phyloP scores from a whole-genome alignment of 257 asterid species.

The Rehmannia glutinosa region DNA sequence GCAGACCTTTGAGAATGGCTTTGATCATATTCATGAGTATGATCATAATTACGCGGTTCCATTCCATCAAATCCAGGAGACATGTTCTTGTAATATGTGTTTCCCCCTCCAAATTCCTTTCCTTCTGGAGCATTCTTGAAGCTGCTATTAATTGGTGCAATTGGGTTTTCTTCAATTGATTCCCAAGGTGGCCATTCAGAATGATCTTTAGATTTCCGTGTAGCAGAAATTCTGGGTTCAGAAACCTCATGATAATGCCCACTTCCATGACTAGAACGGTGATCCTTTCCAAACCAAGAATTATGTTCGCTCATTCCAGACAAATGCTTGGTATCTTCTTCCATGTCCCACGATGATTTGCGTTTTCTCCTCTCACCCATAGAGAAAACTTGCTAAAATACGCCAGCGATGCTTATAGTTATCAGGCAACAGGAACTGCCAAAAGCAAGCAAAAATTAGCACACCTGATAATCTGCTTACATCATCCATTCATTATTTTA shows the following conservation, averaged over 20 bases:
- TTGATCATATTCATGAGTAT: conserved; percentile 39
- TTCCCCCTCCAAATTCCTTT: conserved; percentile 30
- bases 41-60: conserved; percentile 30
- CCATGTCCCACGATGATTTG: conserved; percentile 47
- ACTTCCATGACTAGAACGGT: conserved; percentile 30
- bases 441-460: conserved; percentile 18
- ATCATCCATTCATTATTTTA: background rate
- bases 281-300: conserved; percentile 41
- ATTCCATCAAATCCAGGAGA: conserved; percentile 54
- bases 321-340: conserved; percentile 31
- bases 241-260: conserved; percentile 34
- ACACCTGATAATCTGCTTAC: background rate
- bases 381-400: conserved; percentile 21
- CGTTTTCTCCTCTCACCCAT: conserved; percentile 66
- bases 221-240: conserved; percentile 29
- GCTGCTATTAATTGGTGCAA: conserved; percentile 22
- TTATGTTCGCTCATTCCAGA: conserved; percentile 26
- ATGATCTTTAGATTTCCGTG: conserved; percentile 33
- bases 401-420: background rate
- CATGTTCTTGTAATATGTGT: conserved; percentile 29
- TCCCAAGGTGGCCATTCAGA: conserved; percentile 42
- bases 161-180: conserved; percentile 23
- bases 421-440: conserved; percentile 34
- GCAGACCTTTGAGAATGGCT: conserved; percentile 46
- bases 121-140: conserved; percentile 31